Evolutionary conservation across 1,139 yeast species (phyloP).

Genomic region (Magnusiomyces clavatus): DNA sequence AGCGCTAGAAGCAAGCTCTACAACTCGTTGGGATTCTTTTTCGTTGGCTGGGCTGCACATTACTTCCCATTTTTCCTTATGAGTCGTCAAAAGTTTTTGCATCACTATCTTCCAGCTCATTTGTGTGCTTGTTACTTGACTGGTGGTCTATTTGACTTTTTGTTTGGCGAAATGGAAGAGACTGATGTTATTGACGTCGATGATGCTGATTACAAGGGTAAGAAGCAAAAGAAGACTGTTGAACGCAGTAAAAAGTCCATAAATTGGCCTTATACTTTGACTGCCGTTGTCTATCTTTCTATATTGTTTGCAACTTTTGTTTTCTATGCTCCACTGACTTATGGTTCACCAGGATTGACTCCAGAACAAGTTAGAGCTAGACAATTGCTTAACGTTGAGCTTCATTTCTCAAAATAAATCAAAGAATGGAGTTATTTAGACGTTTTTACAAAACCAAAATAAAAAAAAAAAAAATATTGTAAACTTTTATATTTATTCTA

Average conservation of each 20-base stretch:
- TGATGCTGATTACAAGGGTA: background rate
- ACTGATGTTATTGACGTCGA: constrained; percentile 1
- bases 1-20: constrained; percentile 66
- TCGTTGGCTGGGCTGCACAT: constrained; percentile 81
- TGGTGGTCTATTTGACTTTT: constrained; percentile 75
- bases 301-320: constrained; percentile 57
- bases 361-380: constrained; percentile 61
- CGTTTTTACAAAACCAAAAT: background rate
- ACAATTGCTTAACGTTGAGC: constrained; percentile 73
- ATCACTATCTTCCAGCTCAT: constrained; percentile 96
- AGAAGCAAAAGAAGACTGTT: too few species aligned
- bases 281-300: constrained; percentile 19
- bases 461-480: background rate
- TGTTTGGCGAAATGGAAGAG: constrained; percentile 50
- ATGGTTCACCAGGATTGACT: constrained; percentile 63
- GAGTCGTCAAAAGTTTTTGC: constrained; percentile 90
- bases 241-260: too few species aligned
- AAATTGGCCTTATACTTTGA: constrained; percentile 9
- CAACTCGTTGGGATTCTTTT: constrained; percentile 76
- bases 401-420: constrained; percentile 76
- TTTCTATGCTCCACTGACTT: constrained; percentile 77
- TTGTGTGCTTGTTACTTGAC: constrained; percentile 76
- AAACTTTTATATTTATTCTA: background rate
- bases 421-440: background rate
- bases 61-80: constrained; percentile 86